Base-by-base conservation (phyloP, 306 rosid genomes). In the Dalbergia oliveri region DNA sequence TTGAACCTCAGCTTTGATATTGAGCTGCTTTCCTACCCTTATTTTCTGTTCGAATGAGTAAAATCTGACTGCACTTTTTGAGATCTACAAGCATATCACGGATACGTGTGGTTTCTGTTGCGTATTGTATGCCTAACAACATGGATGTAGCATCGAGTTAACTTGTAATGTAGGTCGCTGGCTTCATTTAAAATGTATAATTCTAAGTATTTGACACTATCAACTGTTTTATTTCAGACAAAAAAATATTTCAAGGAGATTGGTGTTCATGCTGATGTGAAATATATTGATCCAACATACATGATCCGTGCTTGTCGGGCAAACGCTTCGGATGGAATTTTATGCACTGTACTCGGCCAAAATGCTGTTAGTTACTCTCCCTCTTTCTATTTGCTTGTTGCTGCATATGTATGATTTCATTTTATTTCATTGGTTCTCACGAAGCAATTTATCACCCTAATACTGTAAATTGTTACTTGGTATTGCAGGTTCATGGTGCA, bases 261-360 rank as follows among this genome's bases (percentile, higher is more conserved):
- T 44, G 93, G 84, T 56, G 83, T 87, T 86, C 90, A 92, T 54
- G 97, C 87, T 74, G 99, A 96, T 44, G 92, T 93, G 83, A 93
- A 96, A 87, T 95, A 90, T 71, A 91, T 95, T 61, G 99, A 95
- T 85, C 99, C 99, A 43, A 95, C 99, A 0, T 95, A 96, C 86
- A 93, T 96, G 97, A 96, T 96, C 71, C 97, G 99, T 64, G 98
- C 97, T 0, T 86, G 92, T 66, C 90, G 97, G 65, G 99, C 97
- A 76, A 96, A 95, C 79, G 98, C 99, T 72, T 93, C 98, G 26
- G 99, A 95, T 86, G 98, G 97, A 87, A 95, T 95, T 87, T 76
- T 93, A 37, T 96, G 99, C 75, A 82, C 99, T 19, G 97, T 96
- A 19, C 89, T 96, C 44, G 98, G 98, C 69, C 99, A 96, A 86